A percentile compares a stretch with the other conserved stretches of the same genome.
phyloP scores from a whole-genome alignment of 2,329 filamentous ascomycete species.

The Hymenoscyphus albidus region DNA sequence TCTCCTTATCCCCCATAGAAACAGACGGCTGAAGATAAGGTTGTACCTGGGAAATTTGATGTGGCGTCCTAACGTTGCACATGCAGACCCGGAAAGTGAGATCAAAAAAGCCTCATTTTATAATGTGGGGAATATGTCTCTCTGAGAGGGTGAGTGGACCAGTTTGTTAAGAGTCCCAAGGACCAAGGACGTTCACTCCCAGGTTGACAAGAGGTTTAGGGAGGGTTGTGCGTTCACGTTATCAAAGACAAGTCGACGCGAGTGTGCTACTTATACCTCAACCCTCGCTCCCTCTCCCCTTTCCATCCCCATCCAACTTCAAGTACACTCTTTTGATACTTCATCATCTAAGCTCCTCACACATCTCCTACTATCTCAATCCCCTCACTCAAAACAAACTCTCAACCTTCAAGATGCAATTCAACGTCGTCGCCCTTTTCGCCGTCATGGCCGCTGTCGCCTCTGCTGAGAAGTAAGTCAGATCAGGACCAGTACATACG shows the following conservation, averaged over 20 bases:
- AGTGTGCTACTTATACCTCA: constrained; percentile 18
- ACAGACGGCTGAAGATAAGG: neutral
- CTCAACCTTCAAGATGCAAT: constrained; percentile 36
- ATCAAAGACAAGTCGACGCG: constrained; percentile 14
- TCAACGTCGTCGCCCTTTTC: constrained; percentile 31
- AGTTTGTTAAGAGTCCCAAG: neutral
- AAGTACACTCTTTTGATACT: constrained; percentile 33
- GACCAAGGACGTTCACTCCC: constrained; percentile 7
- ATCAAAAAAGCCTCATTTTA: constrained; percentile 7
- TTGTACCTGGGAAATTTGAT: neutral
- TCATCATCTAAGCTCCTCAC: constrained; percentile 19
- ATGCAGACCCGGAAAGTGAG: neutral
- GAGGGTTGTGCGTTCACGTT: constrained; percentile 8
- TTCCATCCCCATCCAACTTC: constrained; percentile 29
- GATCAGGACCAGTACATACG: neutral
- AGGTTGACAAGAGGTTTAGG: constrained; percentile 11
- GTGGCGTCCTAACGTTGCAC: constrained; percentile 5
- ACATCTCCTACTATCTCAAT: constrained; percentile 11
- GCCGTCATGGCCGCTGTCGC: constrained; percentile 32
- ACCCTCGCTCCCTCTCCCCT: constrained; percentile 10
- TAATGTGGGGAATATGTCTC: constrained; percentile 11
- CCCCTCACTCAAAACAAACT: constrained; percentile 12
- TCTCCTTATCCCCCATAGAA: neutral
- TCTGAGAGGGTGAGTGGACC: neutral
- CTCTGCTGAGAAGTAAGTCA: constrained; percentile 25